These are phyloP conservation scores for Dendrobium nobile DNA, from an alignment of 106 monocot genomes.

Conservation along the genomic window DNA sequence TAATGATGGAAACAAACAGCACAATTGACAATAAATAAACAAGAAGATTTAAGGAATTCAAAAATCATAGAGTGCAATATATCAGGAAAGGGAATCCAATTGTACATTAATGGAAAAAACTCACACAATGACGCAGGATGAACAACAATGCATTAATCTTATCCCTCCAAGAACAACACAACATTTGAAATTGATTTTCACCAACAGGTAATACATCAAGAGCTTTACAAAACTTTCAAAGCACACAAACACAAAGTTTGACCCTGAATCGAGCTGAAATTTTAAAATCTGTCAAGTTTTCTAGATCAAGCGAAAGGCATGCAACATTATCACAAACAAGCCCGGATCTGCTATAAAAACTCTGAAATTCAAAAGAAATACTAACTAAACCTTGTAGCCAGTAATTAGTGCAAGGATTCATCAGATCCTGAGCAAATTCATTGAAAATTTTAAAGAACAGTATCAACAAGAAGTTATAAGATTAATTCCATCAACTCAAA, in stretches of 20 bases:
- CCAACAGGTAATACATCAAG: neutral
- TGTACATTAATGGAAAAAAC: neutral
- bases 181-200: neutral
- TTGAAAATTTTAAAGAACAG: neutral
- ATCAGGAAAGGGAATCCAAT: neutral
- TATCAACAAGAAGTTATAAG: neutral
- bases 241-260: neutral
- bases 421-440: neutral
- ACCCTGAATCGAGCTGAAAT: neutral
- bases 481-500: neutral
- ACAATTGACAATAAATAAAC: neutral
- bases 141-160: neutral
- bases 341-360: neutral
- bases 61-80: neutral
- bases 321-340: conserved; percentile 1
- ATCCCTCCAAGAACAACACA: neutral
- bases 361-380: neutral
- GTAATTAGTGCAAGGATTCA: neutral
- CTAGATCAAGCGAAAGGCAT: neutral
- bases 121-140: neutral
- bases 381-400: neutral
- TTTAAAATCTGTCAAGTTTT: neutral
- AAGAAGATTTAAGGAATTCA: neutral
- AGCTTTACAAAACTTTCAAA: neutral
- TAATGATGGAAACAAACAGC: neutral